Base-by-base conservation (phyloP, 345 rosid species). In the Litchi chinensis region DNA sequence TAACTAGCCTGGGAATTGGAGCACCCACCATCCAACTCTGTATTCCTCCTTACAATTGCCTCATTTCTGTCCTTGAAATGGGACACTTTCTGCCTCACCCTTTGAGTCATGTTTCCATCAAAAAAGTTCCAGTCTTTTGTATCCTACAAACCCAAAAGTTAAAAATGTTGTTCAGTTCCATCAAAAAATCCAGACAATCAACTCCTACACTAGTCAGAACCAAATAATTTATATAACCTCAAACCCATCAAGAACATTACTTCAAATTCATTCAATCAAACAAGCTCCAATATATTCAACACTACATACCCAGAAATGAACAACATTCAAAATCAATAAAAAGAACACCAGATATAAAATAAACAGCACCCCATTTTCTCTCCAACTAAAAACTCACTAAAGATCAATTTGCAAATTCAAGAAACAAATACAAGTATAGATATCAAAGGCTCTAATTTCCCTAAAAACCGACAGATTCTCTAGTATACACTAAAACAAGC, bases 21-120 rank as follows among this genome's bases (percentile, higher is more conserved):
- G 72, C 77, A 32, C 52, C 64, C 75, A 32, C 40, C 80, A 71
- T 79, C 84, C 75, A 46, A 54, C 70, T 59, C 79, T 18, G 76
- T 74, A 81, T 71, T 50, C 44, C 77, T 70, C 64, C 43, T 72
- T n/a, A 77, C 76, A 60, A 71, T 68, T 41, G 74, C 77, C 40
- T 77, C 54, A 11, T 69, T 62, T 69, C 68, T 64, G 39, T 60
- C 79, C 50, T 44, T 12, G 18, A 48, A 81, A 8, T 63, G 73
- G 66, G 79, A 73, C 67, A 81, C 79, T 81, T 84, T 73, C 77
- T 79, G 79, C 67, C 79, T 77, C 68, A 79, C 76, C 66, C 71
- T 79, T 76, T 81, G 74, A 59, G 79, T 68, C 87, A 81, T 84
- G 28, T 71, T 75, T 62, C 59, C 50, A 70, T 65, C 65, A 66